phyloP scores from a whole-genome alignment of 1,139 yeast genomes.

The Candida gigantensis region DNA sequence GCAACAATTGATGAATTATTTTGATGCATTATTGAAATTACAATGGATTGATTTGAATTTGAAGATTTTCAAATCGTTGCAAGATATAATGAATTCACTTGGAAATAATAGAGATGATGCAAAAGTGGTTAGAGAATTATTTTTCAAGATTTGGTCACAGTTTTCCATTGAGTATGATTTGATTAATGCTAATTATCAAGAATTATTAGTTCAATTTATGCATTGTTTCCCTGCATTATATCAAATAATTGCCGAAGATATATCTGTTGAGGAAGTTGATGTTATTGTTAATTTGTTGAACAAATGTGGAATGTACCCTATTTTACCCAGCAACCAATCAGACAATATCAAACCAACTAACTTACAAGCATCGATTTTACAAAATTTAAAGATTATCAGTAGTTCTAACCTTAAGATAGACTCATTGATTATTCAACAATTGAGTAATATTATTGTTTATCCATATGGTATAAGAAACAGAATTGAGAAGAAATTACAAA shows the following conservation, averaged over 20 bases:
- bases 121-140: constrained; percentile 34
- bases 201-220: constrained; percentile 53
- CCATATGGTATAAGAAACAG: constrained; percentile 62
- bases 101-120: constrained; percentile 7
- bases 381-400: constrained; percentile 40
- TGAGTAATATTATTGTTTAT: constrained; percentile 52
- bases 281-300: constrained; percentile 50
- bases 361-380: constrained; percentile 54
- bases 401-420: constrained; percentile 34
- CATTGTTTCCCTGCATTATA: constrained; percentile 51
- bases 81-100: constrained; percentile 45
- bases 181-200: constrained; percentile 53
- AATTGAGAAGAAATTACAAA: constrained; percentile 40
- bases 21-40: constrained; percentile 35
- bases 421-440: constrained; percentile 51
- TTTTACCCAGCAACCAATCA: constrained; percentile 48
- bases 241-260: constrained; percentile 29
- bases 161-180: constrained; percentile 63
- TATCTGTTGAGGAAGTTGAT: constrained; percentile 37
- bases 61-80: constrained; percentile 53
- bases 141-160: constrained; percentile 65
- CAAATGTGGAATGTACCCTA: constrained; percentile 67
- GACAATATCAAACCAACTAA: constrained; percentile 47
- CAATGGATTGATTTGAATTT: constrained; percentile 51
- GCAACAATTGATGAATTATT: constrained; percentile 53